phyloP scores from a whole-genome alignment of 495 filamentous ascomycete species.

The Tetracladium marchalianum region DNA sequence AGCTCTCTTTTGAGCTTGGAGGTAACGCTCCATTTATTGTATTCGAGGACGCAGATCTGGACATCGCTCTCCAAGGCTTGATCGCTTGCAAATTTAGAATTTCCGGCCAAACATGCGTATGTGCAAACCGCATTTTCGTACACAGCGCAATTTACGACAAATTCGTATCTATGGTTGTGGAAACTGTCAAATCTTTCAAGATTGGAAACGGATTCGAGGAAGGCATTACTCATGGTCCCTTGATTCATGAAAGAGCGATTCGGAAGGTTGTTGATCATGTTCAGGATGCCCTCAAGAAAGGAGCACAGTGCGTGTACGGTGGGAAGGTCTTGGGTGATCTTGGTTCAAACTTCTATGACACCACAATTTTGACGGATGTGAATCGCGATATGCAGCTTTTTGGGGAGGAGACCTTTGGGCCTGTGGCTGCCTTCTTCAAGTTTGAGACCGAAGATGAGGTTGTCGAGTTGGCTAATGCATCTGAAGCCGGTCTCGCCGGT shows the following conservation, averaged over 20 bases:
- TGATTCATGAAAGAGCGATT: slow-evolving; percentile 64
- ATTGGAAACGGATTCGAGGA: slow-evolving; percentile 65
- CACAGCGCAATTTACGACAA: slow-evolving; percentile 64
- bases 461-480: slow-evolving; percentile 62
- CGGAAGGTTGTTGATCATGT: slow-evolving; percentile 68
- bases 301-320: slow-evolving; percentile 34
- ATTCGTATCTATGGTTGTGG: slow-evolving; percentile 56
- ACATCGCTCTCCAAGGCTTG: slow-evolving; percentile 61
- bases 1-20: slow-evolving; percentile 73
- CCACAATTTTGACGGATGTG: slow-evolving; percentile 66
- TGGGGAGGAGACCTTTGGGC: slow-evolving; percentile 77
- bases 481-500: slow-evolving; percentile 68
- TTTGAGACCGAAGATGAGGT: slow-evolving; percentile 79
- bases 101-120: slow-evolving; percentile 83
- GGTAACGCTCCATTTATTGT: slow-evolving; percentile 90
- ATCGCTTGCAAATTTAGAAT: slow-evolving; percentile 71
- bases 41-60: slow-evolving; percentile 78
- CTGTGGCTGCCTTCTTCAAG: slow-evolving; percentile 66
- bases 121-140: slow-evolving; percentile 75
- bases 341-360: slow-evolving; percentile 59
- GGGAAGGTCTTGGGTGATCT: slow-evolving; percentile 22
- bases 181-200: slow-evolving; percentile 61
- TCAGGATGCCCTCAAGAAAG: slow-evolving; percentile 54
- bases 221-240: slow-evolving; percentile 62
- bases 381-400: slow-evolving; percentile 66